These are phyloP conservation scores for Fusarium equiseti DNA, from an alignment of 2,329 filamentous ascomycete genomes.

Conservation along the genomic window DNA sequence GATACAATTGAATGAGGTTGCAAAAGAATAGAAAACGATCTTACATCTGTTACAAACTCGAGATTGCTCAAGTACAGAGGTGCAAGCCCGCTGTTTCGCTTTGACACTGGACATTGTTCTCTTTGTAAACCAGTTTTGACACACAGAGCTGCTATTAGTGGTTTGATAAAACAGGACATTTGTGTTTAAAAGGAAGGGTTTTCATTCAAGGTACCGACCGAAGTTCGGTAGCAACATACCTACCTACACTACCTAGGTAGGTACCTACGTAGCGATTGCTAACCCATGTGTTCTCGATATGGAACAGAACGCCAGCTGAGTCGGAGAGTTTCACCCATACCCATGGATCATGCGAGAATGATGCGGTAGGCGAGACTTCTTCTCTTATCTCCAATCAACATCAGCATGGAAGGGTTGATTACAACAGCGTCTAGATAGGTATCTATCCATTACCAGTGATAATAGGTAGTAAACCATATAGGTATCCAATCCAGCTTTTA, in stretches of 20 bases:
- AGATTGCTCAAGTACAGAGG: neutral
- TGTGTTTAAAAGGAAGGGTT: neutral
- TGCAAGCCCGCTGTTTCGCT: neutral
- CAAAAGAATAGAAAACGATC: neutral
- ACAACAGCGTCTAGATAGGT: too few relatives aligned
- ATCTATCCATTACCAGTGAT: too few relatives aligned
- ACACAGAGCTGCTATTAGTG: too few relatives aligned
- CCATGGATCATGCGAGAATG: neutral
- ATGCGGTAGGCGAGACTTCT: neutral
- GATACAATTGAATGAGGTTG: neutral
- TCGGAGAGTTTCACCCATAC: neutral
- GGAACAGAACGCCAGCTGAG: neutral
- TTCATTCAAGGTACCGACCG: too few relatives aligned
- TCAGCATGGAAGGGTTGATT: too few relatives aligned
- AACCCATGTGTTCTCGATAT: neutral
- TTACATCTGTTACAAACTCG: neutral
- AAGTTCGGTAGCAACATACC: neutral
- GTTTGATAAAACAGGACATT: neutral
- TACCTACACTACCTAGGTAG: too few relatives aligned
- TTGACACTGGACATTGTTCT: neutral
- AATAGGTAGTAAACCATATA: too few relatives aligned
- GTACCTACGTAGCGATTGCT: too few relatives aligned
- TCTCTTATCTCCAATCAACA: too few relatives aligned
- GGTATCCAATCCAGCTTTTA: too few relatives aligned
- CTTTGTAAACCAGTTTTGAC: neutral